Conservation (phyloP, 2,329 filamentous ascomycete species). For the Corinectria fuckeliana region DNA sequence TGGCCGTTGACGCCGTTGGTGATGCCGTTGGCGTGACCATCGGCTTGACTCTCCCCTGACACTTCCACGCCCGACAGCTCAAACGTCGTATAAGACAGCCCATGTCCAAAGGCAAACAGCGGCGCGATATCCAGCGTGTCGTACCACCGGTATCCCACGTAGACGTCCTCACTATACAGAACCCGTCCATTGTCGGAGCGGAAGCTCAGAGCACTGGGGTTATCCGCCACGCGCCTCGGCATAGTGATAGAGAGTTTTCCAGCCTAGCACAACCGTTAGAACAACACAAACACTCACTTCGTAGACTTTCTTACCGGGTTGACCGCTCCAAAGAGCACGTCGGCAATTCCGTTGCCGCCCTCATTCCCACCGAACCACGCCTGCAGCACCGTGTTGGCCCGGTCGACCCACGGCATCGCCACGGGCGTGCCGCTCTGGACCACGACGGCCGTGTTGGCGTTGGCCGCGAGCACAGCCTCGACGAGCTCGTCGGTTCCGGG, state of each 20-base stretch:
- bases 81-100: conserved; percentile 25
- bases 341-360: conserved; percentile 25
- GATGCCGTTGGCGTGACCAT: background rate
- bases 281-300: background rate
- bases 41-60: conserved; percentile 2
- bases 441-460: conserved; percentile 23
- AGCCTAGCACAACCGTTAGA: conserved; percentile 4
- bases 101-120: conserved; percentile 26
- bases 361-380: conserved; percentile 30
- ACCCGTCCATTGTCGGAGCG: conserved; percentile 23
- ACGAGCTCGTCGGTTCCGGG: conserved; percentile 21
- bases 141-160: conserved; percentile 29
- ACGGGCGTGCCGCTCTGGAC: conserved; percentile 28
- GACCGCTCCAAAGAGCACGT: conserved; percentile 25
- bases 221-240: conserved; percentile 22
- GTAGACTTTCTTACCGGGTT: conserved; percentile 16
- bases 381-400: conserved; percentile 16
- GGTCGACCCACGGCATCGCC: conserved; percentile 24
- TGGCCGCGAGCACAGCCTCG: conserved; percentile 16
- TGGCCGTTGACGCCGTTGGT: background rate
- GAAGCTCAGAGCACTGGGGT: conserved; percentile 24
- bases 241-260: conserved; percentile 27
- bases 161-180: conserved; percentile 26
- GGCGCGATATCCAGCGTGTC: conserved; percentile 22
- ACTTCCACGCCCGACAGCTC: conserved; percentile 13